Percentiles rank a stretch among this genome's conserved stretches.
These are phyloP conservation scores for Nannizziopsis barbatae DNA, from an alignment of 2,329 filamentous ascomycete genomes.

Conservation along the genomic window DNA sequence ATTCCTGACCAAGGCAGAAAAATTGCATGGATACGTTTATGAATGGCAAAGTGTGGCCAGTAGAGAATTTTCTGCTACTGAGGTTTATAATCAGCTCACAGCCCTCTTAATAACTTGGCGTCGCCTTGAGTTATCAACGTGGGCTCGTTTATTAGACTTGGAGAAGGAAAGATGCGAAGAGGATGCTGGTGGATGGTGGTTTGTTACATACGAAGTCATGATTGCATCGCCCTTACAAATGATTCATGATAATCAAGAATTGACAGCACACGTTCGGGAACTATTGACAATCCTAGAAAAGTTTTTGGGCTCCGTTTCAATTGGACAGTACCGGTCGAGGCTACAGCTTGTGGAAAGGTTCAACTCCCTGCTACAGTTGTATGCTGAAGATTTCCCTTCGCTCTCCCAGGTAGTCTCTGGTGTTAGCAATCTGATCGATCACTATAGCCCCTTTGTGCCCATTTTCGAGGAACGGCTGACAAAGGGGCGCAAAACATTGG, in stretches of 20 bases:
- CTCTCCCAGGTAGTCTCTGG: slow-evolving; percentile 52
- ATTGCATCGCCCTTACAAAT: slow-evolving; percentile 63
- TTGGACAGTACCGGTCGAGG: slow-evolving; percentile 69
- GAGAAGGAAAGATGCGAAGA: slow-evolving; percentile 65
- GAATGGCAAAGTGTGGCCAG: slow-evolving; percentile 95
- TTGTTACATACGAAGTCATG: slow-evolving; percentile 83
- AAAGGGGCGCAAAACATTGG: slow-evolving; percentile 60
- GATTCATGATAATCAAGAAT: slow-evolving; percentile 45
- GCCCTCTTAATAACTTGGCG: slow-evolving; percentile 78
- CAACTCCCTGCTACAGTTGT: slow-evolving; percentile 52
- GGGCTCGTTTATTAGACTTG: slow-evolving; percentile 77
- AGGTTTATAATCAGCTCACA: slow-evolving; percentile 66
- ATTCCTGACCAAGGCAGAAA: slow-evolving; percentile 75
- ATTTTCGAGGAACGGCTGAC: slow-evolving; percentile 54
- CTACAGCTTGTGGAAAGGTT: slow-evolving; percentile 56
- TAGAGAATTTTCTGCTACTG: slow-evolving; percentile 57
- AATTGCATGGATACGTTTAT: slow-evolving; percentile 71
- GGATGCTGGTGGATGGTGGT: slow-evolving; percentile 87
- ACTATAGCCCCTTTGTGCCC: slow-evolving; percentile 61
- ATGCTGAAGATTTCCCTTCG: slow-evolving; percentile 48
- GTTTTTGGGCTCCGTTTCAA: slow-evolving; percentile 67
- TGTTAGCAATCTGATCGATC: slow-evolving; percentile 63
- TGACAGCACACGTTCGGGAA: slow-evolving; percentile 53
- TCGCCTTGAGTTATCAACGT: slow-evolving; percentile 80
- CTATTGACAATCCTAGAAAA: slow-evolving; percentile 64